Conservation (phyloP, 352 stramenopile species). For the Phytophthora syringae region DNA sequence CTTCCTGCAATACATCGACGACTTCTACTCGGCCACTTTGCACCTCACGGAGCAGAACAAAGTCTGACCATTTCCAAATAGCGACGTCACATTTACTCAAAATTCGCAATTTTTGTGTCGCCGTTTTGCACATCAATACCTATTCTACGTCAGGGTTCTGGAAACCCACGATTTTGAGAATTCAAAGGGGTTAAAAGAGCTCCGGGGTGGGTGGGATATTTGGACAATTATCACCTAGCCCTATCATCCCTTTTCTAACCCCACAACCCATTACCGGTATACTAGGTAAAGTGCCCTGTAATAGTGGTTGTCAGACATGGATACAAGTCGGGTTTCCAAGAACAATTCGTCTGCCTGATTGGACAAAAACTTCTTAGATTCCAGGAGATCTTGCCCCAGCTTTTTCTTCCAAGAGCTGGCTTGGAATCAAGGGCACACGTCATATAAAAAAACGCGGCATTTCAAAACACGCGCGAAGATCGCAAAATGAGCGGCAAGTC, state of each 20-base stretch:
- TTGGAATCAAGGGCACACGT: not conserved
- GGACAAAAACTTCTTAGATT: not conserved
- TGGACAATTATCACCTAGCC: too few species aligned
- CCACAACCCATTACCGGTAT: too few species aligned
- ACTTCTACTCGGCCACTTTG: conserved; percentile 64
- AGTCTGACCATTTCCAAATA: conserved; percentile 5
- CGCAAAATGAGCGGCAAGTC: not conserved
- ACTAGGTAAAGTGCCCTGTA: too few species aligned
- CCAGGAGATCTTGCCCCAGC: not conserved
- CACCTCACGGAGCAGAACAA: conserved; percentile 41
- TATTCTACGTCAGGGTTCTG: too few species aligned
- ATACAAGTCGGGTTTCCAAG: not conserved
- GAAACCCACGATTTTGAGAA: too few species aligned
- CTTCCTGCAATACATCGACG: conserved; percentile 76
- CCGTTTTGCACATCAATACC: too few species aligned
- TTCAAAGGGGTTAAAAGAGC: too few species aligned
- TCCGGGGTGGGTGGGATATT: too few species aligned
- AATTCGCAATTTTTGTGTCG: too few species aligned
- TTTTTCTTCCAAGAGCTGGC: not conserved
- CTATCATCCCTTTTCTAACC: too few species aligned
- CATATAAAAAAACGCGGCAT: not conserved
- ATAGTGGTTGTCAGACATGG: not conserved
- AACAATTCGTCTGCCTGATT: not conserved
- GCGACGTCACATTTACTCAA: too few species aligned
- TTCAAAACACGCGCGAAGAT: not conserved